These are phyloP conservation scores for Globisporangium polare DNA, from an alignment of 352 stramenopile species.

Conservation along the genomic window DNA sequence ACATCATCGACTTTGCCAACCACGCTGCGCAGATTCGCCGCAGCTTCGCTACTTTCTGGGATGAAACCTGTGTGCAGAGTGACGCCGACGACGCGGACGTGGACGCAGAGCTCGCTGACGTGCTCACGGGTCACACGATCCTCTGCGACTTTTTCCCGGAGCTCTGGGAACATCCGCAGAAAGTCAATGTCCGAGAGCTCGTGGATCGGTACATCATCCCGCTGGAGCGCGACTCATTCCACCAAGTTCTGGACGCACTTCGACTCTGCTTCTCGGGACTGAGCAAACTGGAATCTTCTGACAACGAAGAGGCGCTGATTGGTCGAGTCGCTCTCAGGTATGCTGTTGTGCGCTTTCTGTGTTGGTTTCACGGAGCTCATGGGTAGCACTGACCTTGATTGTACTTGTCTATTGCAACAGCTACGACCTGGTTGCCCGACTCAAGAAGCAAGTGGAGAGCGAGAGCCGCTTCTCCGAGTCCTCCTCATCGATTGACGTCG, in stretches of 20 bases:
- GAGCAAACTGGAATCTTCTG: slow-evolving; percentile 24
- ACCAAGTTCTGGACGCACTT: slow-evolving; percentile 49
- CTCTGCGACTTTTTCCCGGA: slow-evolving; percentile 42
- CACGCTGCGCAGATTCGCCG: slow-evolving; percentile 62
- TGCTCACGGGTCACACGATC: slow-evolving; percentile 31
- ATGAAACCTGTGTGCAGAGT: slow-evolving; percentile 23
- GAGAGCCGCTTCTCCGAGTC: slow-evolving; percentile 4
- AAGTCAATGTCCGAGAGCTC: slow-evolving; percentile 13
- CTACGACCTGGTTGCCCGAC: slow-evolving; percentile 29
- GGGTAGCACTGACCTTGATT: slow-evolving; percentile 6
- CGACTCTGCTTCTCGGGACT: slow-evolving; percentile 21
- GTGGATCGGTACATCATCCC: slow-evolving; percentile 26
- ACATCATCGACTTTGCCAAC: slow-evolving; percentile 72
- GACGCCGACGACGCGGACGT: slow-evolving; percentile 25
- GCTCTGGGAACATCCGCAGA: slow-evolving; percentile 14
- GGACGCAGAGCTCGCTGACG: slow-evolving; percentile 25
- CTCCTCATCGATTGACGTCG: slow-evolving; percentile 9
- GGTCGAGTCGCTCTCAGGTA: slow-evolving; percentile 35
- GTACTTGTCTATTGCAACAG: slow-evolving; percentile 7
- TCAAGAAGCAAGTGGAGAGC: slow-evolving; percentile 46
- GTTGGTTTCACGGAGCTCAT: not conserved
- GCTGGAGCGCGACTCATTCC: slow-evolving; percentile 52
- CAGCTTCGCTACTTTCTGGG: slow-evolving; percentile 50
- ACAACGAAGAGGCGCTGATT: slow-evolving; percentile 11
- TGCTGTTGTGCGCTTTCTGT: not conserved